Evolutionary conservation across 2,329 filamentous ascomycete species (phyloP).

Genomic region (Scorias spongiosa): DNA sequence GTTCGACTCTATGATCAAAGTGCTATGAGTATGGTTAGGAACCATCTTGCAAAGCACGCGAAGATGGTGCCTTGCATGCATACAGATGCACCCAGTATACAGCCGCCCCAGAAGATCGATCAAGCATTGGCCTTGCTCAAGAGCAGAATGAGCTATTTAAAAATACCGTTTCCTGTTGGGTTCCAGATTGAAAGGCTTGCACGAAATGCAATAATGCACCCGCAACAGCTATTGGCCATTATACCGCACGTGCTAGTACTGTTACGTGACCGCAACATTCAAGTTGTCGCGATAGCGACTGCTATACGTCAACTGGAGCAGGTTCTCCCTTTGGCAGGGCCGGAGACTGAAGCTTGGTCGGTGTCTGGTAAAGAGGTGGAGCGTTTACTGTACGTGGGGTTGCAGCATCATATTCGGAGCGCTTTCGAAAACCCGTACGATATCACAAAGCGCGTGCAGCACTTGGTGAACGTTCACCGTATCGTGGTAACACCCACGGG

Average conservation of each 20-base stretch:
- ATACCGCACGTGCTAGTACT: conserved; percentile 28
- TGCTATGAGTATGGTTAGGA: conserved; percentile 9
- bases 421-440: conserved; percentile 17
- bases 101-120: conserved; percentile 4
- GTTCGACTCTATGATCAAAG: conserved; percentile 16
- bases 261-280: conserved; percentile 13
- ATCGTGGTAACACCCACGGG: conserved; percentile 26
- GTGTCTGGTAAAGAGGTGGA: conserved; percentile 23
- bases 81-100: conserved; percentile 4
- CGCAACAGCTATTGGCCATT: conserved; percentile 34
- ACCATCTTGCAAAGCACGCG: conserved; percentile 10
- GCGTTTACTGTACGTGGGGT: conserved; percentile 22
- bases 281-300: conserved; percentile 18
- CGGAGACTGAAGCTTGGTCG: conserved; percentile 29
- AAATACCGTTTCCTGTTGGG: conserved; percentile 37
- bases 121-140: conserved; percentile 22
- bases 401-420: conserved; percentile 20
- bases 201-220: conserved; percentile 47
- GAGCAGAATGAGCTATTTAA: conserved; percentile 13
- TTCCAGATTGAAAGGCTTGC: conserved; percentile 51
- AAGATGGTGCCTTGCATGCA: conserved; percentile 14
- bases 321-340: conserved; percentile 40
- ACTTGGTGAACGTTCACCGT: conserved; percentile 22
- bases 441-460: conserved; percentile 16
- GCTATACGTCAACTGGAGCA: conserved; percentile 39